These are phyloP conservation scores for Gamsiella multidivaricata DNA, from an alignment of 192 early-diverging fungal species.

Conservation along the genomic window DNA sequence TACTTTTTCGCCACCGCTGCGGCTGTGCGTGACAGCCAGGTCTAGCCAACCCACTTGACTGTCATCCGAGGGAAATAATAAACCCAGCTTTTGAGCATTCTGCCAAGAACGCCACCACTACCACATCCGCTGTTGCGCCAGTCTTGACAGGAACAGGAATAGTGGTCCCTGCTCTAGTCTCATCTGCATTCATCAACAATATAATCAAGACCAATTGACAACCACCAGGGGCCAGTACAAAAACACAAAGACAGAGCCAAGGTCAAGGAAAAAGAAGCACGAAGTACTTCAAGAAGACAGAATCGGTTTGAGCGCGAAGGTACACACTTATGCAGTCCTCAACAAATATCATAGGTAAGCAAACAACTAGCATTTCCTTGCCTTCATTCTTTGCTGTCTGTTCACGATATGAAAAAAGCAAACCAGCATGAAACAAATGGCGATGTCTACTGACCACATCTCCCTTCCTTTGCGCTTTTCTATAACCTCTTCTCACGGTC, in stretches of 20 bases:
- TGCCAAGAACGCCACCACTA: no score
- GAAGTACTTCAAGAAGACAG: neutral
- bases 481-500: neutral
- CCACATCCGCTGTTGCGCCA: no score
- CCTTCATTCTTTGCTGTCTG: no score
- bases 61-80: neutral
- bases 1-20: neutral
- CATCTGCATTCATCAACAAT: no score
- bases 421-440: neutral
- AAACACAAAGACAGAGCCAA: neutral
- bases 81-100: neutral
- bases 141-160: no score
- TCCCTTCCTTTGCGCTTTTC: neutral
- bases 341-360: slow-evolving; percentile 17
- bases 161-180: no score
- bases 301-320: neutral
- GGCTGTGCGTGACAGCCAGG: slow-evolving; percentile 15
- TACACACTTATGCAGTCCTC: slow-evolving; percentile 13
- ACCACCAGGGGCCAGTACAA: neutral
- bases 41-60: neutral
- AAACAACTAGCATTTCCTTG: no score
- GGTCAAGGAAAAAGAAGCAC: no score
- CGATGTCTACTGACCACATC: no score
- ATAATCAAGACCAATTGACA: no score
- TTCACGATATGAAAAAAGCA: no score